A percentile compares a stretch with the other conserved stretches of the same genome.
These are phyloP conservation scores for Exophiala sp. DNA, from an alignment of 2,329 filamentous ascomycete genomes.

Conservation along the genomic window DNA sequence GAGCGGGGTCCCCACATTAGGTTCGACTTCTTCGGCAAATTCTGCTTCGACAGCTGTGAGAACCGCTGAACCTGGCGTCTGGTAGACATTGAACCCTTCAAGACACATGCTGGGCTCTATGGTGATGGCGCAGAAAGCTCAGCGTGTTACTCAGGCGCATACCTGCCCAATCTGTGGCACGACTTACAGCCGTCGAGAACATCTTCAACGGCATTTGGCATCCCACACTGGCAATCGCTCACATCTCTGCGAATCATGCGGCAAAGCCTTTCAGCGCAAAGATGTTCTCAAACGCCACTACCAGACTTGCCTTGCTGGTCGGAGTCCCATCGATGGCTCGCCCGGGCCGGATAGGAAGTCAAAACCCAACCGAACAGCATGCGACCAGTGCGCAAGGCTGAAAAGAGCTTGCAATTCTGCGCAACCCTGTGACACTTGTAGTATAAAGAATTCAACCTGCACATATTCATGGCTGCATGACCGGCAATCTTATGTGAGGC, in stretches of 20 bases:
- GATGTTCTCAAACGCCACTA: conserved; percentile 8
- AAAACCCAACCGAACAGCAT: not conserved
- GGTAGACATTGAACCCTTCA: too few relatives aligned
- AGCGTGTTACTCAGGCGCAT: not conserved
- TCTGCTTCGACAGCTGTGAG: too few relatives aligned
- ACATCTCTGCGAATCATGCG: not conserved
- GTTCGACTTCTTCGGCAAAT: too few relatives aligned
- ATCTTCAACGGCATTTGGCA: conserved; percentile 2
- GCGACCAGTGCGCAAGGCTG: not conserved
- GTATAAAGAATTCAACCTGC: not conserved
- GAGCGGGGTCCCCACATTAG: too few relatives aligned
- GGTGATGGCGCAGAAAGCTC: not conserved
- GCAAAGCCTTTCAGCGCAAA: conserved; percentile 3
- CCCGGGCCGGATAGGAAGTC: not conserved
- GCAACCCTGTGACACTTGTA: conserved; percentile 3
- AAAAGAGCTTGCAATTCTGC: conserved; percentile 1
- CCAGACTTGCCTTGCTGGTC: not conserved
- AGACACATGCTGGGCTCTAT: not conserved
- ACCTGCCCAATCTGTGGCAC: not conserved
- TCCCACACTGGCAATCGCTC: not conserved
- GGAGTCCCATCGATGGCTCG: too few relatives aligned
- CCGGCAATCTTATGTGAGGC: too few relatives aligned
- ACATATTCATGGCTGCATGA: not conserved
- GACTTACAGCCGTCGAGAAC: conserved; percentile 6
- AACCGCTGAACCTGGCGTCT: too few relatives aligned